Percentiles rank a stretch among this genome's conserved stretches.
These are phyloP conservation scores for Stephania japonica DNA, from an alignment of 164 flowering plant species.

Conservation along the genomic window DNA sequence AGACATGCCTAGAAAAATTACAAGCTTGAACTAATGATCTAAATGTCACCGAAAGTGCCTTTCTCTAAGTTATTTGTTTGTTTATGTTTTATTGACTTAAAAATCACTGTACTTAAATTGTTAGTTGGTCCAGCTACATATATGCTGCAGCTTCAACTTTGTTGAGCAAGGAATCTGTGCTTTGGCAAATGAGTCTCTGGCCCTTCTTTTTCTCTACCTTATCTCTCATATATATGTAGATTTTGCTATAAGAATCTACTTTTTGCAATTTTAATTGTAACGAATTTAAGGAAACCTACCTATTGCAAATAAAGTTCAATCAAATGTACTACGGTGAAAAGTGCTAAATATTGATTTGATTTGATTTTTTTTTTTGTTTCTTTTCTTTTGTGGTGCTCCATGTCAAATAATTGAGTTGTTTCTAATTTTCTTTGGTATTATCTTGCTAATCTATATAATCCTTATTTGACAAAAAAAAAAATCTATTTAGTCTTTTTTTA, in stretches of 20 bases:
- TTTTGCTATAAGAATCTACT: neutral
- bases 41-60: no score
- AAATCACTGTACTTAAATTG: neutral
- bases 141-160: neutral
- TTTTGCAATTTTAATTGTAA: neutral
- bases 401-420: no score
- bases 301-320: neutral
- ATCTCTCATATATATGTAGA: neutral
- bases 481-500: no score
- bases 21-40: no score
- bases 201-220: neutral
- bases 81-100: no score
- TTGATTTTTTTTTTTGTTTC: no score
- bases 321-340: neutral
- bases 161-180: neutral
- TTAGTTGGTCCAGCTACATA: neutral
- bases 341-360: neutral
- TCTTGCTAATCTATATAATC: neutral
- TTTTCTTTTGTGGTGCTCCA: no score
- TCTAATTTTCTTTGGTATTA: neutral
- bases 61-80: neutral
- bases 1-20: no score
- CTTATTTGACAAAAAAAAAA: no score
- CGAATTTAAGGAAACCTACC: neutral
- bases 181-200: neutral